Evolutionary conservation across 2,329 filamentous ascomycete genomes (phyloP).

Genomic region (Karstenula rhodostoma): DNA sequence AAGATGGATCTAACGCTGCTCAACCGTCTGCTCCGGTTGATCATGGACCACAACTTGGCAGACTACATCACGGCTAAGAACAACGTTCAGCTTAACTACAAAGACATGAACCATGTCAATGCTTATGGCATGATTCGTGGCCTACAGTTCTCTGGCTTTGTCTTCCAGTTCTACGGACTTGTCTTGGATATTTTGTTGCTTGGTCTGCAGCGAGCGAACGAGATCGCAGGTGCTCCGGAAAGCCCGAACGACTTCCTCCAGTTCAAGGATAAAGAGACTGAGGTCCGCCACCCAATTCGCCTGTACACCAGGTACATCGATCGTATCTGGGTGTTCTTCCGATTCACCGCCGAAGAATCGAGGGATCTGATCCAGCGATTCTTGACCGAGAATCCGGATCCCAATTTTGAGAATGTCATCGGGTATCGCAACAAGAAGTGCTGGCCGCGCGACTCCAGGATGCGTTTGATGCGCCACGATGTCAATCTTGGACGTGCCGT

Average conservation of each 20-base stretch:
- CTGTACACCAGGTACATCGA: slow-evolving; percentile 98
- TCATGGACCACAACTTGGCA: slow-evolving; percentile 99
- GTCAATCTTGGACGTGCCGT: slow-evolving; percentile 97
- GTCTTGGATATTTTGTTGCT: slow-evolving; percentile 93
- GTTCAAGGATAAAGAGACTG: slow-evolving; percentile 91
- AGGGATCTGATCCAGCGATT: slow-evolving; percentile 96
- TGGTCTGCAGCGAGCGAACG: slow-evolving; percentile 93
- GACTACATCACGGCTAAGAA: slow-evolving; percentile 99
- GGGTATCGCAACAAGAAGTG: slow-evolving; percentile 99
- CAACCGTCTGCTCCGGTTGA: slow-evolving; percentile 89
- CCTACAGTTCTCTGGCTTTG: slow-evolving; percentile 96
- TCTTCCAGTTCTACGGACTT: slow-evolving; percentile 98
- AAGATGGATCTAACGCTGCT: slow-evolving; percentile 97
- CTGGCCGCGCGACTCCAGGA: slow-evolving; percentile 96
- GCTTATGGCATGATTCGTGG: slow-evolving; percentile 98
- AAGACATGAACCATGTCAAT: slow-evolving; percentile 99
- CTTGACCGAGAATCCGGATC: slow-evolving; percentile 96
- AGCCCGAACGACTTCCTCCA: slow-evolving; percentile 97
- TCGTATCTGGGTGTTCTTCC: slow-evolving; percentile 97
- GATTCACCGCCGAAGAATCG: slow-evolving; percentile 93
- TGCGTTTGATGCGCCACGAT: slow-evolving; percentile 98
- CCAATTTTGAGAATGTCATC: slow-evolving; percentile 99
- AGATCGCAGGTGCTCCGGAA: slow-evolving; percentile 93
- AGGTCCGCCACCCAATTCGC: slow-evolving; percentile 92
- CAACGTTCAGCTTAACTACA: slow-evolving; percentile 98